A percentile compares a stretch with the other conserved stretches of the same genome.
These are phyloP conservation scores for Chenopodium berlandieri DNA, from an alignment of 148 eudicot genomes.

Conservation along the genomic window DNA sequence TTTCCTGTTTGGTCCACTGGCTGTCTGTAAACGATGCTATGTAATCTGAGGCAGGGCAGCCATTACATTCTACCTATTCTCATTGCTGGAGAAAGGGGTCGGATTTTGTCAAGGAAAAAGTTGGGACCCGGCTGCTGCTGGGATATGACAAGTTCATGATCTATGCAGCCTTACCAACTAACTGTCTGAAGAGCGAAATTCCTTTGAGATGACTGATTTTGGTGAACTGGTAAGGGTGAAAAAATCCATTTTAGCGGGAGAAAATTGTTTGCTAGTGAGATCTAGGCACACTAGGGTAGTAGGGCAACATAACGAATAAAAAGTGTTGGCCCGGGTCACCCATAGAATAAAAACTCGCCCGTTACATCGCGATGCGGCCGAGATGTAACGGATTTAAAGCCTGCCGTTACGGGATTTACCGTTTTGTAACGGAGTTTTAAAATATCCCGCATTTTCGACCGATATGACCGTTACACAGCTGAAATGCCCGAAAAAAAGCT, in stretches of 20 bases:
- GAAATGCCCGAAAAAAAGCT: no score
- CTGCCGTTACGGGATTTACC: no score
- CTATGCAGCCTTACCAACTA: background rate
- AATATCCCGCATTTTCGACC: no score
- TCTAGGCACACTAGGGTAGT: background rate
- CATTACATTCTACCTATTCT: background rate
- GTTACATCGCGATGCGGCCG: no score
- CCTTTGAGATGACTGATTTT: background rate
- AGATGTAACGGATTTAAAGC: no score
- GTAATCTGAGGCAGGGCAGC: background rate
- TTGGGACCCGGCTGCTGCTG: background rate
- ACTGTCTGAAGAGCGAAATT: background rate
- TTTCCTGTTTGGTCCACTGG: background rate
- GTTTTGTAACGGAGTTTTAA: no score
- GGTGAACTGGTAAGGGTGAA: background rate
- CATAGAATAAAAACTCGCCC: no score
- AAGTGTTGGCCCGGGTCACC: no score
- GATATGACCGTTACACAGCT: no score
- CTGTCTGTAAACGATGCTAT: background rate
- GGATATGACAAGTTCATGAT: background rate
- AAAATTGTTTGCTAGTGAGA: background rate
- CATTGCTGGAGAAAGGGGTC: background rate
- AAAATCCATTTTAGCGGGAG: background rate
- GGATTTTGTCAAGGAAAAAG: background rate
- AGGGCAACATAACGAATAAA: background rate